Conservation (phyloP, 2,329 filamentous ascomycete species). For the Epichloe scottii region DNA sequence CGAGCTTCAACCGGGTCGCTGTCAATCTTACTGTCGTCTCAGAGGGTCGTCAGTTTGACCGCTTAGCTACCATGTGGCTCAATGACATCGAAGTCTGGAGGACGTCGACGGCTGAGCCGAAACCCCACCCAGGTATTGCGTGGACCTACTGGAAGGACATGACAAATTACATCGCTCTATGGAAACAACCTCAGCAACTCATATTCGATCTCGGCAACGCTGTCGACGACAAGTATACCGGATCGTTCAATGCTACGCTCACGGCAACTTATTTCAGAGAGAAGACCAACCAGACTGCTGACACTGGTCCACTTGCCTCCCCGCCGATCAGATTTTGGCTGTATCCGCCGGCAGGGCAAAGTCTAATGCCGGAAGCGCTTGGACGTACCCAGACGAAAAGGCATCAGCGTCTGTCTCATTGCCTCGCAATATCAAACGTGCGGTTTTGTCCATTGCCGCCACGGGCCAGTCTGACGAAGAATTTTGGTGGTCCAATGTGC, state of each 20-base stretch:
- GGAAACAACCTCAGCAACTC: conserved; percentile 55
- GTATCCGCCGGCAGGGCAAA: conserved; percentile 43
- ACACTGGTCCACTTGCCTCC: conserved; percentile 8
- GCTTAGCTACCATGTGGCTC: conserved; percentile 63
- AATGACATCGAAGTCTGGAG: conserved; percentile 71
- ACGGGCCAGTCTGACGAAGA: conserved; percentile 67
- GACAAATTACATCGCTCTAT: conserved; percentile 57
- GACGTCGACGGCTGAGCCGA: conserved; percentile 73
- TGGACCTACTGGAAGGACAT: conserved; percentile 74
- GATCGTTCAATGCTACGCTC: conserved; percentile 58
- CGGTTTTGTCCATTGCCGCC: conserved; percentile 63
- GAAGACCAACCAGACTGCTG: background rate
- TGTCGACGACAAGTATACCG: conserved; percentile 58
- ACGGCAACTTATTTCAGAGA: conserved; percentile 59
- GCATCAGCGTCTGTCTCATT: conserved; percentile 48
- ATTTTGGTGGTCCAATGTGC: conserved; percentile 76
- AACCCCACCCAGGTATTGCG: conserved; percentile 47
- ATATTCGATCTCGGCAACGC: conserved; percentile 73
- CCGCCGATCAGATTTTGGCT: conserved; percentile 56
- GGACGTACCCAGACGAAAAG: conserved; percentile 49
- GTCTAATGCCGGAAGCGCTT: conserved; percentile 42
- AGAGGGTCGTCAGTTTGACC: conserved; percentile 61
- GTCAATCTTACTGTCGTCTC: conserved; percentile 68
- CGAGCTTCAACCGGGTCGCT: conserved; percentile 59
- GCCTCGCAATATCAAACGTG: conserved; percentile 53